Evolutionary conservation across 768 basidiomycete species (phyloP).

Genomic region (Asterophora parasitica): DNA sequence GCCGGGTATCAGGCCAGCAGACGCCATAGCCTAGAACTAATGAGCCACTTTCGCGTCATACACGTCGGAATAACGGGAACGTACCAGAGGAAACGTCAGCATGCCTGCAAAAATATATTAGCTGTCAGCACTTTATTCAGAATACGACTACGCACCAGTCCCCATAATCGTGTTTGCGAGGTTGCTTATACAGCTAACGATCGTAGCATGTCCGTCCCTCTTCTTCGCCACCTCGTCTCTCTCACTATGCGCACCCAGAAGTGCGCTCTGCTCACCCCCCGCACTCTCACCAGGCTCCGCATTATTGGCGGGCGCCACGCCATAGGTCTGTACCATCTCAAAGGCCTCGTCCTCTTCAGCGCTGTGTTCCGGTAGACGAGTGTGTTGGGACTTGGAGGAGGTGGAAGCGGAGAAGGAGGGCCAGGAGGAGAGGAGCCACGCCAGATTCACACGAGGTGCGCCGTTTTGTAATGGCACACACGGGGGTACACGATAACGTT

Average conservation of each 20-base stretch:
- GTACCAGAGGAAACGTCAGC: slow-evolving; percentile 82
- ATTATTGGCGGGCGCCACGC: slow-evolving; percentile 39
- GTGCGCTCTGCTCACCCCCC: slow-evolving; percentile 51
- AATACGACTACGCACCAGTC: slow-evolving; percentile 52
- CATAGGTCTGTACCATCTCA: slow-evolving; percentile 73
- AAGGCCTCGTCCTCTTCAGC: slow-evolving; percentile 26
- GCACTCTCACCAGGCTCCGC: slow-evolving; percentile 24
- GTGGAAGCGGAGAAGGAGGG: not conserved
- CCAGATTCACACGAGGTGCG: slow-evolving; percentile 19
- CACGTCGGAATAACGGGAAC: slow-evolving; percentile 14
- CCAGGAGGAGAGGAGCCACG: slow-evolving; percentile 13
- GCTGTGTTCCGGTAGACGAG: slow-evolving; percentile 1
- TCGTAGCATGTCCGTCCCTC: slow-evolving; percentile 61
- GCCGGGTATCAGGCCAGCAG: slow-evolving; percentile 86
- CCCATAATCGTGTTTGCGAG: slow-evolving; percentile 90
- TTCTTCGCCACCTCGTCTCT: slow-evolving; percentile 19
- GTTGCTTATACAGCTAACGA: slow-evolving; percentile 71
- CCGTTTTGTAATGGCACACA: slow-evolving; percentile 1
- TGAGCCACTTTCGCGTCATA: not conserved
- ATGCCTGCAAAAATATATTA: slow-evolving; percentile 48
- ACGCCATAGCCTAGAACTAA: slow-evolving; percentile 71
- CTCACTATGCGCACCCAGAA: slow-evolving; percentile 43
- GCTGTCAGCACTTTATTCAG: not conserved
- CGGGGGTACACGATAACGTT: slow-evolving; percentile 4
- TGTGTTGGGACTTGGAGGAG: not conserved